Percentiles rank a stretch among this genome's conserved stretches.
Conservation (phyloP, 2,329 filamentous ascomycete species). For the Sarocladiaceae sp. region DNA sequence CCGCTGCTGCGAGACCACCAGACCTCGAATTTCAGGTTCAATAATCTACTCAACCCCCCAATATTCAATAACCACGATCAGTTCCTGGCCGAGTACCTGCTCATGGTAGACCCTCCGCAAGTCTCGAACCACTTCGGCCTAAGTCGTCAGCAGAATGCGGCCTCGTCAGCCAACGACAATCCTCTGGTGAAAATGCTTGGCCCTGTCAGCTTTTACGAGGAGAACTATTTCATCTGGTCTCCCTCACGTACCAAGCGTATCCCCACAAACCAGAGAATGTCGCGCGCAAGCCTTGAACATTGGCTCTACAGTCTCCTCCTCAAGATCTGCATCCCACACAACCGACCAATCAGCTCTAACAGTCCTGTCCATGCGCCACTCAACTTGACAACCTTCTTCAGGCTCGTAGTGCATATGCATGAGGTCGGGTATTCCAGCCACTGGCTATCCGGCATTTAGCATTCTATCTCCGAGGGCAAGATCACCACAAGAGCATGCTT, state of each 20-base stretch:
- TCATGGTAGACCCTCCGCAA: constrained; percentile 21
- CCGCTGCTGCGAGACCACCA: constrained; percentile 21
- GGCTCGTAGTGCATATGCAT: constrained; percentile 16
- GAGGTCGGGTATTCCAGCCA: constrained; percentile 22
- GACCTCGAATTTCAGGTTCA: constrained; percentile 20
- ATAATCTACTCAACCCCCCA: constrained; percentile 21
- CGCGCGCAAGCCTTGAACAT: constrained; percentile 18
- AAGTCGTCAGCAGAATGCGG: background rate
- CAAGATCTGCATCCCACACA: constrained; percentile 21
- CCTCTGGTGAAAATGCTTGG: background rate
- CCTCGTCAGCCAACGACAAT: background rate
- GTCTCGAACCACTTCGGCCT: constrained; percentile 22
- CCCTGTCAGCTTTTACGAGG: constrained; percentile 11
- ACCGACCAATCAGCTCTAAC: constrained; percentile 12
- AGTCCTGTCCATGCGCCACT: constrained; percentile 19
- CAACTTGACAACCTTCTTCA: constrained; percentile 19
- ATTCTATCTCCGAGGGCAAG: constrained; percentile 13
- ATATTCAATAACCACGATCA: constrained; percentile 18
- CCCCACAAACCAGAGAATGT: constrained; percentile 4
- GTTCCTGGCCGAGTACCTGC: constrained; percentile 24
- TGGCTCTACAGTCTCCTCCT: constrained; percentile 20
- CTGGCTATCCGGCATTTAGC: constrained; percentile 19
- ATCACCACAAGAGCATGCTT: constrained; percentile 18
- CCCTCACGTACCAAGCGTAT: constrained; percentile 5
- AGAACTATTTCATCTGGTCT: constrained; percentile 18